These are phyloP conservation scores for Dillenia turbinata DNA, from an alignment of 164 flowering plant genomes.

Conservation along the genomic window DNA sequence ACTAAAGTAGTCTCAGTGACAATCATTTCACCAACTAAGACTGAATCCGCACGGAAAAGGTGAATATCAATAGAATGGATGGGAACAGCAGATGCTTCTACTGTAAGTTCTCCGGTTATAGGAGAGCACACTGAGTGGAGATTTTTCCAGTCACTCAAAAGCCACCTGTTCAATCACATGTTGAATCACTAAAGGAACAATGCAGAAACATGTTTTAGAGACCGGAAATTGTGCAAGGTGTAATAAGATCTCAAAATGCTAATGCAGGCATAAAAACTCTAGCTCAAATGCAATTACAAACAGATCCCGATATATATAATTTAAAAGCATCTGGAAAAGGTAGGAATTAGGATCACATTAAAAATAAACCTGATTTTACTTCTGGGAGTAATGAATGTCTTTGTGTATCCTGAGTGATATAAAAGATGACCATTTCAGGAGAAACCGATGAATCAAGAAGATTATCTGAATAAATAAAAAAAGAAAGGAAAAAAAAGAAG, in stretches of 20 bases:
- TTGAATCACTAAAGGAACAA: no score
- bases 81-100: constrained; percentile 81
- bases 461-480: constrained; percentile 37
- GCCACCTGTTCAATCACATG: constrained; percentile 50
- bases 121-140: constrained; percentile 58
- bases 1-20: constrained; percentile 67
- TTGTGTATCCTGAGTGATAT: constrained; percentile 92
- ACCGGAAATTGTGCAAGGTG: no score
- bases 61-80: constrained; percentile 79
- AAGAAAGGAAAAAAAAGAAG: neutral
- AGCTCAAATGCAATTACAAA: no score
- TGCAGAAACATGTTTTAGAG: no score
- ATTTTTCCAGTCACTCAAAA: constrained; percentile 75
- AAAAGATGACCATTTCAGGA: constrained; percentile 77
- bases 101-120: constrained; percentile 68
- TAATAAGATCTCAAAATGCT: no score
- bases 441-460: constrained; percentile 50
- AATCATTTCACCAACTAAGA: constrained; percentile 78
- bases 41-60: constrained; percentile 70
- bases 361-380: constrained; percentile 54
- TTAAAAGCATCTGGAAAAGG: neutral
- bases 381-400: constrained; percentile 82
- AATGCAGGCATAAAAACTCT: no score
- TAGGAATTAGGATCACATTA: constrained; percentile 1
- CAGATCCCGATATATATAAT: no score